phyloP scores from a whole-genome alignment of 2,329 filamentous ascomycete genomes.

The Boeremia lycopersici region DNA sequence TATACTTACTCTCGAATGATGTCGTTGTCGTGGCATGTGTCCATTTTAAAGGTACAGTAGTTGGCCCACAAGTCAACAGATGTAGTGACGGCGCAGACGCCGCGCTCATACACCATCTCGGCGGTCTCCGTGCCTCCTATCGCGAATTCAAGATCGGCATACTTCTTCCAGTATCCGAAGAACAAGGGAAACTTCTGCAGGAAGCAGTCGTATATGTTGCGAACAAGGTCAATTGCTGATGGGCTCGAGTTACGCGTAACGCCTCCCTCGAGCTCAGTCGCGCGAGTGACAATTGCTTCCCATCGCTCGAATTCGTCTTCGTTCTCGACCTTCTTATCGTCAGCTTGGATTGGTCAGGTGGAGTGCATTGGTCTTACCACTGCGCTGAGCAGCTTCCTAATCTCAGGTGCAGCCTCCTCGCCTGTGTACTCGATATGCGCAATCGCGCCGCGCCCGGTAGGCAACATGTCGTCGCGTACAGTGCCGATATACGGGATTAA shows the following conservation, averaged over 20 bases:
- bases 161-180: slow-evolving; percentile 99
- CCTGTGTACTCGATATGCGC: slow-evolving; percentile 40
- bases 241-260: slow-evolving; percentile 96
- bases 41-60: slow-evolving; percentile 97
- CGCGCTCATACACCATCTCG: slow-evolving; percentile 97
- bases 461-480: slow-evolving; percentile 31
- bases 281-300: slow-evolving; percentile 87
- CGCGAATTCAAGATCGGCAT: slow-evolving; percentile 95
- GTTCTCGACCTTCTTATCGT: slow-evolving; percentile 62
- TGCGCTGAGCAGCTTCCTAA: slow-evolving; percentile 77
- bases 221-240: slow-evolving; percentile 84
- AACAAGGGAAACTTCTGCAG: slow-evolving; percentile 92
- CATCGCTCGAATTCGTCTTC: slow-evolving; percentile 92
- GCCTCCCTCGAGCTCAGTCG: slow-evolving; percentile 86
- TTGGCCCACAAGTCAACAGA: slow-evolving; percentile 97
- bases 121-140: slow-evolving; percentile 96
- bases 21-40: slow-evolving; percentile 92
- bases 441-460: slow-evolving; percentile 39
- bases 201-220: slow-evolving; percentile 89
- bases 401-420: slow-evolving; percentile 57
- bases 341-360: slow-evolving; percentile 11
- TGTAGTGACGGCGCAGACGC: slow-evolving; percentile 87
- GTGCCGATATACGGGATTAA: neutral
- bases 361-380: slow-evolving; percentile 64
- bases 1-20: slow-evolving; percentile 98